Base-by-base conservation (phyloP, 768 basidiomycete species). In the Phaeotremella skinneri region DNA sequence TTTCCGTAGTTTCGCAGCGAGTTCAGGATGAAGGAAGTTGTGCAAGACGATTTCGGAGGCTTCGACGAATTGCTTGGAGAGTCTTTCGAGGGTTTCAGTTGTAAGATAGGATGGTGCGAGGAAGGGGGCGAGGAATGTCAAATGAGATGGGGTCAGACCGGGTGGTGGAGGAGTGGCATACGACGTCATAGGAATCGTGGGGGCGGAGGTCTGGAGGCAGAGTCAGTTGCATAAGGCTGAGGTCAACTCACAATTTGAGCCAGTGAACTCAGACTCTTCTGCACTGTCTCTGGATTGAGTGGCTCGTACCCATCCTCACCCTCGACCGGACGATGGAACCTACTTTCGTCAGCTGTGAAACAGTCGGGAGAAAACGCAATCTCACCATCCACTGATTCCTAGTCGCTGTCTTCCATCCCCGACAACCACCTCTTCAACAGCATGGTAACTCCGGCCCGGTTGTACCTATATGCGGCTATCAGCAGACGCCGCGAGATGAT, bases 351-450 rank as follows among this genome's bases (percentile, higher is more conserved):
- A 53, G 55, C 17, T 58, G 7, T 49, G 13, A 4, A 43, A 59
- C 56, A 60, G 58, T 20, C 21, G n/a, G 17, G 21, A 26, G 30
- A 32, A 14, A 17, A 60, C 13, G 34, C 14, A 4, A 27, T 66
- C 72, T 62, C 37, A 76, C 94, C 94, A 98, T 5, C 94, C 94
- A 67, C 89, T 91, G 68, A 97, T 89, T 64, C 89, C 91, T 67
- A 97, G 78, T 32, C 94, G 81, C 67, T 87, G 82, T 43, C 85
- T 78, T 0, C 86, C 87, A 43, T 88, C 87, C 0, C 85, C 87
- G 0, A 90, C 87, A n/a, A 94, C 85, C 30, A 97, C 94, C 75
- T 98, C 94, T 71, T 97, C 89, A 3, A 98, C 94, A 0, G 91
- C 89, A 76, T 98, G 94, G 79, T 97, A 97, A 70, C 92, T 96